Evolutionary conservation across 139 green algal species (phyloP).

Genomic region (Chlamydomonas asymmetrica): DNA sequence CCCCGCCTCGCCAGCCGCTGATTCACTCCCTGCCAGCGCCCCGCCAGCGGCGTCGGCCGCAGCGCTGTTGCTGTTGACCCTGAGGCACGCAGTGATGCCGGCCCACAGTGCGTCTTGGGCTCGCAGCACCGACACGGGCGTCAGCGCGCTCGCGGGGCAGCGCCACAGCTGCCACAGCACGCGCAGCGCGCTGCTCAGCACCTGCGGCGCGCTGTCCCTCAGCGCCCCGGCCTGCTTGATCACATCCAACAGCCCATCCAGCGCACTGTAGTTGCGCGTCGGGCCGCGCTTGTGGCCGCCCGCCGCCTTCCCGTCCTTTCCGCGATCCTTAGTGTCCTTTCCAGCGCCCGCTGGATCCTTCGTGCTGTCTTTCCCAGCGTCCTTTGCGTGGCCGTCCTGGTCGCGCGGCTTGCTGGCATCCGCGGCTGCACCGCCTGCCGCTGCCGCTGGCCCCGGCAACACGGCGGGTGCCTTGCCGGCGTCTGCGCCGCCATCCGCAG

Average conservation of each 20-base stretch:
- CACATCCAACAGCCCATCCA: conserved; percentile 58
- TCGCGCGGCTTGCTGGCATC: background rate
- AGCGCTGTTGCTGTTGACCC: background rate
- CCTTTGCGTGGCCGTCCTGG: background rate
- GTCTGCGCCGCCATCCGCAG: too few relatives aligned
- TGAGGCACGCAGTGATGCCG: conserved; percentile 18
- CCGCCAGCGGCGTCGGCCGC: background rate
- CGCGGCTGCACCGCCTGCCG: background rate
- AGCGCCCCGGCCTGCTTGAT: conserved; percentile 37
- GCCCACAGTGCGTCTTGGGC: conserved; percentile 47
- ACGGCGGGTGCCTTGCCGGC: too few relatives aligned
- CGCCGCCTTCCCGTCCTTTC: too few relatives aligned
- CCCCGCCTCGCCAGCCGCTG: background rate
- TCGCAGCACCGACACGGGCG: conserved; percentile 48
- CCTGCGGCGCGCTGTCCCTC: conserved; percentile 15
- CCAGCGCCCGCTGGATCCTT: background rate
- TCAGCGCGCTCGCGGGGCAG: conserved; percentile 31
- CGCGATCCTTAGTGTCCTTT: too few relatives aligned
- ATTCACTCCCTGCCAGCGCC: background rate
- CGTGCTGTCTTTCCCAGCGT: background rate
- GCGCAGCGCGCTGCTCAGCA: conserved; percentile 49
- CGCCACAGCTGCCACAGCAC: conserved; percentile 59
- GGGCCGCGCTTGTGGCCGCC: too few relatives aligned
- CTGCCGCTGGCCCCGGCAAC: background rate
- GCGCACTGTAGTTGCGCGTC: conserved; percentile 45